These are phyloP conservation scores for Falciphora oryzae DNA, from an alignment of 2,329 filamentous ascomycete genomes.

Conservation along the genomic window DNA sequence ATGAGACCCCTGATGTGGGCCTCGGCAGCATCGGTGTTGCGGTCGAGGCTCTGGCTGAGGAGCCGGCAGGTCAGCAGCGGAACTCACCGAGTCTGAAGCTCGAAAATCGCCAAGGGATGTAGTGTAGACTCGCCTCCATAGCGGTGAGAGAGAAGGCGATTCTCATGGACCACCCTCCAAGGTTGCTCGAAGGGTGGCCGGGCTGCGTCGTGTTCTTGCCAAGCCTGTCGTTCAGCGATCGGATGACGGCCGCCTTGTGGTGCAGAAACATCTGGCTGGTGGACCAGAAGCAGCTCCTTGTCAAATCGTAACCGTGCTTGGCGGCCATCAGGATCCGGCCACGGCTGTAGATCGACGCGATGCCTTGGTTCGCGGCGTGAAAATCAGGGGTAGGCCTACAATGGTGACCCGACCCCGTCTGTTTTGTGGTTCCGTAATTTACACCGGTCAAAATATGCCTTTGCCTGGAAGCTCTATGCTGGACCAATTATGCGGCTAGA, in stretches of 20 bases:
- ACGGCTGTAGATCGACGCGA: not conserved
- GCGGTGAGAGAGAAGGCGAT: not conserved
- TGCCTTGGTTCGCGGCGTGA: too few species aligned
- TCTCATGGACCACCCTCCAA: not conserved
- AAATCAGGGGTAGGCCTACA: too few species aligned
- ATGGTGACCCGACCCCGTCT: too few species aligned
- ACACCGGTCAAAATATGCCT: too few species aligned
- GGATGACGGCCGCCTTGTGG: slow-evolving; percentile 1
- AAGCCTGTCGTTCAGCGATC: not conserved
- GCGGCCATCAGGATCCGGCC: not conserved
- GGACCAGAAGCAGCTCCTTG: not conserved
- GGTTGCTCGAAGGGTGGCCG: not conserved
- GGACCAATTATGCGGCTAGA: too few species aligned
- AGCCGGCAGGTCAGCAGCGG: too few species aligned
- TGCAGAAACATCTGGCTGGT: not conserved
- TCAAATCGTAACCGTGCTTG: not conserved
- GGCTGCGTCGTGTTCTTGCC: too few species aligned
- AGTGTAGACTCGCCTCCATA: too few species aligned
- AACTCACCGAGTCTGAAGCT: not conserved
- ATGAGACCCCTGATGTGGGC: not conserved
- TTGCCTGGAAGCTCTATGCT: too few species aligned
- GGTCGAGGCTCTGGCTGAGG: not conserved
- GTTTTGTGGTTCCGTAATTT: too few species aligned
- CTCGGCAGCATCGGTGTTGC: not conserved
- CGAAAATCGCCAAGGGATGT: too few species aligned